Evolutionary conservation across 148 eudicot genomes (phyloP), one percentile per base, ranked within the genome.

Genomic region (Mesembryanthemum crystallinum): DNA sequence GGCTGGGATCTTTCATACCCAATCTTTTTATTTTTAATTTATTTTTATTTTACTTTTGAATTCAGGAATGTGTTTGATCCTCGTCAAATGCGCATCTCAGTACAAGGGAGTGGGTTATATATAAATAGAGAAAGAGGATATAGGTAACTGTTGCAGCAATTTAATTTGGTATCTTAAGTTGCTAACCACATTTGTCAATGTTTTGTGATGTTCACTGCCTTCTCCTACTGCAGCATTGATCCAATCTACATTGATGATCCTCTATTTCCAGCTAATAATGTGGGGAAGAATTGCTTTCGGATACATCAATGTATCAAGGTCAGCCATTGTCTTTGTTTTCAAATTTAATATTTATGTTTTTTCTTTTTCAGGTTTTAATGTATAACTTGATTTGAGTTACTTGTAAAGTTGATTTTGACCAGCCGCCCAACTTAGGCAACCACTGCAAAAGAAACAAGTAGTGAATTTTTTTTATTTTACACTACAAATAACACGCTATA

Each of bases 301-400:
- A 90, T 94, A 83, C 98, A 94, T 85, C 97, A 94, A 72, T 94
- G 98, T 78, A 89, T 94, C 77, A 94, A 94, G 98, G 98, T 91
- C 37, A 69, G 87, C 57, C 32, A 32, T 49, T 59, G 28, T 76
- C 70, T 82, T 79, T 67, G 18, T 57, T 15, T 23, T 11, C 25
- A 9, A 27, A 18, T 23, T 23, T 15, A 39, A 70, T 39, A 57
- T 72, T 63, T 29, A 59, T 29, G 24, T 28, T 66, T 52, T 20
- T 54, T 10, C 20, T 18, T 57, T 4, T 57, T 57, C 27, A 57
- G n/a, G n/a, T 23, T 2, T 8, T 18, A 57, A 2, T 57, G 5
- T n/a, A 52, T 52, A 4, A n/a, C 61, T 57, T 23, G 7, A 57
- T n/a, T 20, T 21, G 3, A 57, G 61, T 57, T 57, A 57, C n/a